These are phyloP conservation scores for Mangifera indica DNA, from an alignment of 345 rosid species.

Conservation along the genomic window DNA sequence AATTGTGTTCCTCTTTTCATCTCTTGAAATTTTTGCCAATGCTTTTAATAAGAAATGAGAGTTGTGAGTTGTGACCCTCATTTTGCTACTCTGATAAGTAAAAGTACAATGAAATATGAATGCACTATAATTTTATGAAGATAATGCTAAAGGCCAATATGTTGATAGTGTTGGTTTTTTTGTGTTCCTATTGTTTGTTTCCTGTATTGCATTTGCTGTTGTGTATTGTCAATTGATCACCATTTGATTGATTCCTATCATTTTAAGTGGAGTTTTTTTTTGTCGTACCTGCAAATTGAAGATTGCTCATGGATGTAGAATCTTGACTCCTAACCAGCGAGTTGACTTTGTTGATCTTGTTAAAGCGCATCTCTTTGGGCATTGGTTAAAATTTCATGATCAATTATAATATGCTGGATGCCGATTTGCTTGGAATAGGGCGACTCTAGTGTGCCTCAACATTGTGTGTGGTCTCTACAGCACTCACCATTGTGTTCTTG, in stretches of 20 bases:
- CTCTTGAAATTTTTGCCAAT: not conserved
- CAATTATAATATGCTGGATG: not conserved
- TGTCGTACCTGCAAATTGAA: not conserved
- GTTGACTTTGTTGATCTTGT: not conserved
- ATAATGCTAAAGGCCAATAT: not conserved
- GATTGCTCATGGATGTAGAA: not conserved
- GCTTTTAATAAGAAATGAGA: not conserved
- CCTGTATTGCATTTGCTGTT: not conserved
- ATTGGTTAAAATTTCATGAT: not conserved
- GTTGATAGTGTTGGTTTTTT: not conserved
- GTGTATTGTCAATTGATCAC: not conserved
- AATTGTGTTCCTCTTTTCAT: not conserved
- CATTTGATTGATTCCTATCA: not conserved
- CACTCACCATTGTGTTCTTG: not conserved
- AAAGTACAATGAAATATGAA: not conserved
- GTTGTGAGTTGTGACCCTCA: not conserved
- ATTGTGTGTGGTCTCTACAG: too few relatives aligned
- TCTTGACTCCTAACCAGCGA: not conserved
- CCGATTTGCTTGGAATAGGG: not conserved
- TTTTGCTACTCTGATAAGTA: not conserved
- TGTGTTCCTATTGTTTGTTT: not conserved
- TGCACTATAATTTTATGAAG: not conserved
- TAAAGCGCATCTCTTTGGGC: not conserved
- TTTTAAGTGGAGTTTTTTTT: not conserved
- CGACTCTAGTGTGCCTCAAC: not conserved